Base-by-base conservation (phyloP, 805 yeast species). In the Hanseniaspora taiwanica region DNA sequence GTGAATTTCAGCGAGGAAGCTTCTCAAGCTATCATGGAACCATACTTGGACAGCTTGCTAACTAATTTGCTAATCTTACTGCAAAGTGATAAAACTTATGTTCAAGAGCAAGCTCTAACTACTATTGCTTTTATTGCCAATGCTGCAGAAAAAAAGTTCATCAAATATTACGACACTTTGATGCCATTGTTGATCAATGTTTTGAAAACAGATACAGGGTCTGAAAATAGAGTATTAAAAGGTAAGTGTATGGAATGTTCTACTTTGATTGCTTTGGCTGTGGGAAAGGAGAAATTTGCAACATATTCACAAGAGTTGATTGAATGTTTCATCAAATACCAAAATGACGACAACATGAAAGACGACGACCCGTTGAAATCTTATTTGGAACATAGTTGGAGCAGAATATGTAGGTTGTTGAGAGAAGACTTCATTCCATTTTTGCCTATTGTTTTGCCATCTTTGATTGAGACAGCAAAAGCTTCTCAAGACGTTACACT, bases 121-220 rank as follows among this genome's bases (percentile, higher is more conserved):
- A 91, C 97, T 0, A 87, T 91, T 59, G 95, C 97, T 17, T 83
- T 87, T 49, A 87, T 89, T 48, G 98, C 98, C 2, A 97, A 89
- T 62, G 93, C 96, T 13, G 95, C 97, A 3, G 85, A 85, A 60
- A 71, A 71, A 46, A 81, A 81, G 54, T 91, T 91, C 56, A 70
- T 76, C 51, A 89, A 87, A 63, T 91, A 91, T 58, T 91, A 87
- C 58, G 96, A 86, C 57, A 81, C 96, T 1, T 69, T 91, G 58
- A 89, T 91, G 93, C 95, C 96, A 14, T 64, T 85, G 48, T 66
- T 89, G 45, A 64, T 86, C 42, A 76, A 80, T 46, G 94, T 89
- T 17, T 64, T 91, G 62, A 74, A 70, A 49, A 66, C 89, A 4
- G 93, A 84, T 48, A 71, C 80, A 60, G 89, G 84, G 29, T 73